Evolutionary conservation across 306 rosid genomes (phyloP).

Genomic region (Prunus davidiana): DNA sequence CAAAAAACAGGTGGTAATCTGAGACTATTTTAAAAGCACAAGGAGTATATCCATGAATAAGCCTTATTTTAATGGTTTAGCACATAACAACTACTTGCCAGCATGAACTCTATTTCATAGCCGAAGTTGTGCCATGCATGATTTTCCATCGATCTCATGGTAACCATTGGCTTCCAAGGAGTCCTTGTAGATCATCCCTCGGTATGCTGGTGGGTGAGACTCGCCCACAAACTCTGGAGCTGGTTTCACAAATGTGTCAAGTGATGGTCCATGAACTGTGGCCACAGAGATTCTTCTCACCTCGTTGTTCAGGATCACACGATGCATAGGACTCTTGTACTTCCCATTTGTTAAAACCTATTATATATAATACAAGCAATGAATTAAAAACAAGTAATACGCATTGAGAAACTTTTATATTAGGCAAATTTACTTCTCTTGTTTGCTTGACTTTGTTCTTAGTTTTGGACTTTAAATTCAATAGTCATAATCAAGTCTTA

Average conservation of each 20-base stretch:
- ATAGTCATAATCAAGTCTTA: too few relatives aligned
- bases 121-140: slow-evolving; percentile 6
- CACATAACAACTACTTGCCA: background rate
- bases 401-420: background rate
- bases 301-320: slow-evolving; percentile 46
- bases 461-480: background rate
- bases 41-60: too few relatives aligned
- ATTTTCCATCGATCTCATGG: slow-evolving; percentile 23
- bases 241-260: slow-evolving; percentile 34
- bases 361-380: background rate
- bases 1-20: too few relatives aligned
- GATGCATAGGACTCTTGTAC: slow-evolving; percentile 52
- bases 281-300: slow-evolving; percentile 42
- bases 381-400: background rate
- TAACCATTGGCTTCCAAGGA: slow-evolving; percentile 38
- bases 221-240: slow-evolving; percentile 34
- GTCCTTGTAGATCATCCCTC: slow-evolving; percentile 41
- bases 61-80: background rate
- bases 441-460: background rate
- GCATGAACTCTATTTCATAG: background rate
- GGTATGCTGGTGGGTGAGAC: slow-evolving; percentile 33
- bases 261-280: slow-evolving; percentile 47
- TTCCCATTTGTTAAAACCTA: slow-evolving; percentile 53
- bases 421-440: background rate
- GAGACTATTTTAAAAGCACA: too few relatives aligned